A percentile compares a stretch with the other conserved stretches of the same genome.
Evolutionary conservation across 2,329 filamentous ascomycete species (phyloP).

Genomic region (Ophiostoma australiae): DNA sequence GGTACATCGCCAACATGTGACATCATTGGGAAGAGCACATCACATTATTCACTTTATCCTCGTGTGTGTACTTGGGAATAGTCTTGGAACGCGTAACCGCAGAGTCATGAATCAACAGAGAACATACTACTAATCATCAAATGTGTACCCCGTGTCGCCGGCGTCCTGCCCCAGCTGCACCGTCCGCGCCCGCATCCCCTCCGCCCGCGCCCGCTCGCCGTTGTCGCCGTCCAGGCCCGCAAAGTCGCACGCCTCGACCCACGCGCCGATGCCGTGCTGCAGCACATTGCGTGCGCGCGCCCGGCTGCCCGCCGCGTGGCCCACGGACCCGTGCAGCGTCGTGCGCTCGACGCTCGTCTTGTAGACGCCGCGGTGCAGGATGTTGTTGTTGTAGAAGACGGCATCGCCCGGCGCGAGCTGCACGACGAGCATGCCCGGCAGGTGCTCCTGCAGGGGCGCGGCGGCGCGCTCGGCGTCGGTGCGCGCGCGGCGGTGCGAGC

Average conservation of each 20-base stretch:
- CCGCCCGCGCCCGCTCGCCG: constrained; percentile 46
- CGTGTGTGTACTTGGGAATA: too few species aligned
- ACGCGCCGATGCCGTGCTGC: constrained; percentile 67
- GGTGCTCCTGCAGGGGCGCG: constrained; percentile 54
- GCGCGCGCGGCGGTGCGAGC: constrained; percentile 65
- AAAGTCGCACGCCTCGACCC: constrained; percentile 59
- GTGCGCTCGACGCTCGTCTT: constrained; percentile 54
- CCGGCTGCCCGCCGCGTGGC: constrained; percentile 50
- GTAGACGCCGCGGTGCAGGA: constrained; percentile 69
- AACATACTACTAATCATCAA: constrained; percentile 42
- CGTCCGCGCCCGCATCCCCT: constrained; percentile 59
- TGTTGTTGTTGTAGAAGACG: constrained; percentile 88
- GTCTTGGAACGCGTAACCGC: too few species aligned
- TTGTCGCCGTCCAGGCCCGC: constrained; percentile 35
- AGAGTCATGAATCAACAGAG: too few species aligned
- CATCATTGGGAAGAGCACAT: too few species aligned
- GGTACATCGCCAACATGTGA: too few species aligned
- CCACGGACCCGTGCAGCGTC: constrained; percentile 69
- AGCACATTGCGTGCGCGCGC: constrained; percentile 65
- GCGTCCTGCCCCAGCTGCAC: constrained; percentile 57
- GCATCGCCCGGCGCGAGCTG: constrained; percentile 67
- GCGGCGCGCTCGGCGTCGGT: constrained; percentile 66
- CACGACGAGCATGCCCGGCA: constrained; percentile 65
- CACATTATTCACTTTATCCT: too few species aligned
- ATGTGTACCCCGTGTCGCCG: constrained; percentile 60